A percentile compares a stretch with the other conserved stretches of the same genome.
Evolutionary conservation across 768 basidiomycete species (phyloP).

Genomic region (Lactifluus hygrophoroides): DNA sequence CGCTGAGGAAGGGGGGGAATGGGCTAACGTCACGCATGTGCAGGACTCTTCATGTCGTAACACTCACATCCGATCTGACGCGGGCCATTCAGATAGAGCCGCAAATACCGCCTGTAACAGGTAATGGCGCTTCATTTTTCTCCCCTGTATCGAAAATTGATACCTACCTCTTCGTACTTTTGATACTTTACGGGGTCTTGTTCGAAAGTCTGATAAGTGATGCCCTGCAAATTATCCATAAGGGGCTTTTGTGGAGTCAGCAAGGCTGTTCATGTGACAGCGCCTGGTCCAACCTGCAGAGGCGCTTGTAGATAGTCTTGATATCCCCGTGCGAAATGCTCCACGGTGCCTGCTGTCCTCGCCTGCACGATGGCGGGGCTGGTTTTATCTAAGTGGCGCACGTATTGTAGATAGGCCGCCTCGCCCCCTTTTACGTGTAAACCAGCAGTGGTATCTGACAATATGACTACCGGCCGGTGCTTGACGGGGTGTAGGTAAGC

Average conservation of each 20-base stretch:
- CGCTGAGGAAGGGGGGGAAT: conserved; percentile 38
- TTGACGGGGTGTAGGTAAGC: conserved; percentile 27
- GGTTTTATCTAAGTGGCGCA: conserved; percentile 74
- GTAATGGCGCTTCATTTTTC: neutral
- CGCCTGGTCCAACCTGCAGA: conserved; percentile 56
- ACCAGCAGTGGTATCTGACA: conserved; percentile 56
- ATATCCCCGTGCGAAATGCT: conserved; percentile 87
- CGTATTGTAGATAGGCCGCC: conserved; percentile 82
- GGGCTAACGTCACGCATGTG: neutral
- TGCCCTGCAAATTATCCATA: conserved; percentile 94
- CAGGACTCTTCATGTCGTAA: neutral
- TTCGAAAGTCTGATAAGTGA: conserved; percentile 96
- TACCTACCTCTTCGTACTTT: conserved; percentile 81
- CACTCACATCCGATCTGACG: conserved; percentile 54
- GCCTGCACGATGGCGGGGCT: conserved; percentile 59
- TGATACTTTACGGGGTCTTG: conserved; percentile 95
- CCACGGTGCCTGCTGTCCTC: conserved; percentile 64
- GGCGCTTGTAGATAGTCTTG: conserved; percentile 95
- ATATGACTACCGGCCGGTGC: conserved; percentile 80
- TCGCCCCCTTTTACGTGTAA: conserved; percentile 79
- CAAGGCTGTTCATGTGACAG: conserved; percentile 3
- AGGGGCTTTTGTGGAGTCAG: conserved; percentile 50
- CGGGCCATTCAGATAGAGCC: conserved; percentile 67
- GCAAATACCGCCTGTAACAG: conserved; percentile 59
- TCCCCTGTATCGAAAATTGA: neutral